Evolutionary conservation across 2,329 filamentous ascomycete genomes (phyloP).

Genomic region (Trichoderma semiorbis): DNA sequence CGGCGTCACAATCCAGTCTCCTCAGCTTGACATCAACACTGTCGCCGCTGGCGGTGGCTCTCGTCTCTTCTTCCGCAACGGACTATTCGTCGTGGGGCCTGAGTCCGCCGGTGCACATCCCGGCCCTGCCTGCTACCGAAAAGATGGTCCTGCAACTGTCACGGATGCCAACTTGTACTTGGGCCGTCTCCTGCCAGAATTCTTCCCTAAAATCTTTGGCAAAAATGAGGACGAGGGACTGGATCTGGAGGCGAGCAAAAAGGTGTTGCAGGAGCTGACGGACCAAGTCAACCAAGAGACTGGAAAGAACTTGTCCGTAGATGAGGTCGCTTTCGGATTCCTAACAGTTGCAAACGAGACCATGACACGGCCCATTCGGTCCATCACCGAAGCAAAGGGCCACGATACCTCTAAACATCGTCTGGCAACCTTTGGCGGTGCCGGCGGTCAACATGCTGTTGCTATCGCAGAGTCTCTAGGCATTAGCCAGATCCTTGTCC

Average conservation of each 20-base stretch:
- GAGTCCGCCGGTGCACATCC: constrained; percentile 87
- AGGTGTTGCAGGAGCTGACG: constrained; percentile 71
- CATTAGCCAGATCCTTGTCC: constrained; percentile 79
- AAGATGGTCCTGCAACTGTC: constrained; percentile 85
- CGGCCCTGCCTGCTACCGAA: constrained; percentile 86
- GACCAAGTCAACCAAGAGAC: constrained; percentile 75
- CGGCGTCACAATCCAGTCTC: constrained; percentile 89
- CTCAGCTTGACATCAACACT: constrained; percentile 91
- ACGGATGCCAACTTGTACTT: constrained; percentile 89
- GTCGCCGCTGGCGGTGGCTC: constrained; percentile 88
- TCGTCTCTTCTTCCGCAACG: constrained; percentile 81
- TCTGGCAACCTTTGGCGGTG: constrained; percentile 89
- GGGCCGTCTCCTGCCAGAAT: constrained; percentile 79
- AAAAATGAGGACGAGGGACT: constrained; percentile 80
- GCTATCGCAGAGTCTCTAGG: constrained; percentile 82
- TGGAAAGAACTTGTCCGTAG: constrained; percentile 66
- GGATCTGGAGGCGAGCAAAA: constrained; percentile 71
- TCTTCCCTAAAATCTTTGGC: constrained; percentile 94
- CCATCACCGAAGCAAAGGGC: constrained; percentile 86
- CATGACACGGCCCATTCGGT: constrained; percentile 87
- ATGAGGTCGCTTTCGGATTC: constrained; percentile 87
- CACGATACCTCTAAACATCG: constrained; percentile 87
- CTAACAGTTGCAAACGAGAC: constrained; percentile 87
- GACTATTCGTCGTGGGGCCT: constrained; percentile 84
- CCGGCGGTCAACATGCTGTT: constrained; percentile 88